A percentile compares a stretch with the other conserved stretches of the same genome.
phyloP scores from a whole-genome alignment of 2,329 filamentous ascomycete species.

The Lasiodiplodia sp. region DNA sequence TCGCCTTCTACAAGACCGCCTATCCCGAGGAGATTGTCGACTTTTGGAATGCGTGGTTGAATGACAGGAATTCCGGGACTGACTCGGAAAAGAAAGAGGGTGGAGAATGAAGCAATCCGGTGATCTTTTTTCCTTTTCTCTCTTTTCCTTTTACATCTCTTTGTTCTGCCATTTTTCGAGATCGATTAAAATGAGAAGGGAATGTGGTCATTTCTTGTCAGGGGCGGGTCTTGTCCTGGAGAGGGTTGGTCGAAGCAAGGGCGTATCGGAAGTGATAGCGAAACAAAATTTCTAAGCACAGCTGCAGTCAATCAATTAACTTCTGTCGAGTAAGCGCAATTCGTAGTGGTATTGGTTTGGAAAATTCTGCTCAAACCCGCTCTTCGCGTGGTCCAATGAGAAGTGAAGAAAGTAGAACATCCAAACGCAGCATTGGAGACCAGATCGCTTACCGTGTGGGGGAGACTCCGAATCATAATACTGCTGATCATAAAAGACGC shows the following conservation, averaged over 20 bases:
- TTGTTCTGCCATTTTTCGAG: too few species aligned
- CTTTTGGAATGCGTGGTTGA: slow-evolving; percentile 21
- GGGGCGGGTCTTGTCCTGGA: background rate
- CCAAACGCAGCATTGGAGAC: background rate
- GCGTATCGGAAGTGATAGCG: background rate
- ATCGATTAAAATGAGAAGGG: background rate
- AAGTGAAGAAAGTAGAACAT: background rate
- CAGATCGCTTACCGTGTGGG: background rate
- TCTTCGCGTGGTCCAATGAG: background rate
- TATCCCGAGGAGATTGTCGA: slow-evolving; percentile 44
- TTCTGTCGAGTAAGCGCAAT: background rate
- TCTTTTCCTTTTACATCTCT: background rate
- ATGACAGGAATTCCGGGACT: background rate
- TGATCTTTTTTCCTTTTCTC: background rate
- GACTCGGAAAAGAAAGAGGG: background rate
- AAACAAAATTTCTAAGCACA: background rate
- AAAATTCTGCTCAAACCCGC: background rate
- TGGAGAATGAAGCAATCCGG: background rate
- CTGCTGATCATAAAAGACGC: background rate
- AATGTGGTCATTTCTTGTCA: background rate
- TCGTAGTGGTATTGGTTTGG: background rate
- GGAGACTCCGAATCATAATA: background rate
- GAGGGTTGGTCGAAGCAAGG: background rate
- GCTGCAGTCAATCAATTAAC: background rate
- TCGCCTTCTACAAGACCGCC: slow-evolving; percentile 46